Evolutionary conservation across 192 early-diverging fungal genomes (phyloP), one percentile per base, ranked within the genome.

Genomic region (Lobosporangium transversale): DNA sequence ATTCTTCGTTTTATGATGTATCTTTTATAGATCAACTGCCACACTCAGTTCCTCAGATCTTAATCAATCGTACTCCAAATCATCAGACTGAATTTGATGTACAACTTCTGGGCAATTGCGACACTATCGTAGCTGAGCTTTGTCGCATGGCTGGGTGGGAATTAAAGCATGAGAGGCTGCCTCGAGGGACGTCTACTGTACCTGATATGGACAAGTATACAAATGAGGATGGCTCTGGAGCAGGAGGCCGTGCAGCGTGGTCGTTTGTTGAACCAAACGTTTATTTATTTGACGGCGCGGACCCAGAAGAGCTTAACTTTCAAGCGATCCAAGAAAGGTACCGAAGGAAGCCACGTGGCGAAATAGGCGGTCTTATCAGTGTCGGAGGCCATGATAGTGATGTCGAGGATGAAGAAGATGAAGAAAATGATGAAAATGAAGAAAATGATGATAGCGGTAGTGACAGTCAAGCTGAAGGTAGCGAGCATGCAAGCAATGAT

Each of bases 51-150:
- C 96, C 96, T 0, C 94, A 96, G 66, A 89, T 98, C n/a, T 81
- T 98, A 8, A 95, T 98, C 79, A 98, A 98, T 85, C 86, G 90
- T 50, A 95, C 95, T 37, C 89, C 90, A 4, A 91, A 95, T 18
- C 79, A 87, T 33, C 91, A 95, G 61, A 87, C 94, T 79, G 87
- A 87, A 30, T 98, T 98, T 86, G 96, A 97, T 50, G 89, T 96
- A 8, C 93, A 95, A 54, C 66, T 98, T 24, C 78, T 95, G 9
- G 96, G 96, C 2, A 86, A 96, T 59, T 91, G 89, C 42, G 96
- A 98, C 68, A 80, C 85, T n/a, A 93, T 97, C 47, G 90, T 94
- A 3, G 85, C 86, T 10, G 89, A 95, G 37, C 69, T 98, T 29
- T 91, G 94, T 49, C 76, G 85, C 6, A 74, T 83, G 64, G 86